Evolutionary conservation across 805 yeast genomes (phyloP).

Genomic region (Wickerhamia fluorescens): DNA sequence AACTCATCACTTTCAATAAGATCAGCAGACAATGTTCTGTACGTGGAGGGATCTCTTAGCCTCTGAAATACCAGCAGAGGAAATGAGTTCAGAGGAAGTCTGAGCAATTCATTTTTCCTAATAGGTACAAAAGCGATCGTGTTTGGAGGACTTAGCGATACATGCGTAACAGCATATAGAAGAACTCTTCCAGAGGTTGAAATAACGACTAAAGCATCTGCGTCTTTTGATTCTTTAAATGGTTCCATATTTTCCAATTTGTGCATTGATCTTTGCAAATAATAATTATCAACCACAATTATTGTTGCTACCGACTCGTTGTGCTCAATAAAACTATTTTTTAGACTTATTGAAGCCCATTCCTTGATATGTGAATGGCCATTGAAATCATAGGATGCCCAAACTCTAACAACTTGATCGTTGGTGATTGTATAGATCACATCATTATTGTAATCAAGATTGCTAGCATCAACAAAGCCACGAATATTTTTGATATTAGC

Average conservation of each 20-base stretch:
- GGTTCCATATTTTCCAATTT: conserved; percentile 3
- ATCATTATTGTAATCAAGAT: conserved; percentile 27
- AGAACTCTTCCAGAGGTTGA: conserved; percentile 35
- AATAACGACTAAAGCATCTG: conserved; percentile 32
- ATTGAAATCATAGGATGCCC: conserved; percentile 60
- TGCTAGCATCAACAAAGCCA: conserved; percentile 22
- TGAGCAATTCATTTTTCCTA: not conserved
- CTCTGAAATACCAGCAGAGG: not conserved
- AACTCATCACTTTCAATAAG: conserved; percentile 10
- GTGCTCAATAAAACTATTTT: conserved; percentile 3
- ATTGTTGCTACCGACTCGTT: conserved; percentile 9
- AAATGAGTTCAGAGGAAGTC: not conserved
- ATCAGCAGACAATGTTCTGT: conserved; percentile 1
- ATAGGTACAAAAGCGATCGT: conserved; percentile 38
- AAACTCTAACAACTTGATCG: conserved; percentile 55
- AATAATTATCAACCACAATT: conserved; percentile 30
- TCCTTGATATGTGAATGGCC: conserved; percentile 49
- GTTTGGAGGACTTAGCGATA: conserved; percentile 51
- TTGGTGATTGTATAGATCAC: conserved; percentile 56
- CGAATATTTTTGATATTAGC: conserved; percentile 30
- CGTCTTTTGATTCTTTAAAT: conserved; percentile 3
- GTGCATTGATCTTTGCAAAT: conserved; percentile 20
- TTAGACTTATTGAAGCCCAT: conserved; percentile 44
- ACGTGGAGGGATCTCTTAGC: not conserved
- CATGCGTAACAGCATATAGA: conserved; percentile 42